A percentile compares a stretch with the other conserved stretches of the same genome.
These are phyloP conservation scores for Phytopythium oedochilum DNA, from an alignment of 352 stramenopile genomes.

Conservation along the genomic window DNA sequence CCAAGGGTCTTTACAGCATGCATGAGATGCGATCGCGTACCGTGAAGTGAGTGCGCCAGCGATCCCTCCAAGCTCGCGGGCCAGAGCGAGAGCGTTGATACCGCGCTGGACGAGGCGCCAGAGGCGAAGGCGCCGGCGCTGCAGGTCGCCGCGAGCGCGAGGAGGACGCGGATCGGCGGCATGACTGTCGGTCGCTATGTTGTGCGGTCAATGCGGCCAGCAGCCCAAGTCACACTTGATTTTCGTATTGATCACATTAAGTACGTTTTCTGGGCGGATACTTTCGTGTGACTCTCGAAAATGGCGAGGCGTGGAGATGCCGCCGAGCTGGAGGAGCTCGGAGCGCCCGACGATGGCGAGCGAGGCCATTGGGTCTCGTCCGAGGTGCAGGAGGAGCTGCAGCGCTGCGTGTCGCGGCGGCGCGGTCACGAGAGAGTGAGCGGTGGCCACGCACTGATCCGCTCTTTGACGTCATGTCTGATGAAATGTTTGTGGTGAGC, in stretches of 20 bases:
- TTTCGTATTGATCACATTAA: background rate
- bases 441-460: too few relatives aligned
- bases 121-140: background rate
- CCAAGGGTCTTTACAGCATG: too few relatives aligned
- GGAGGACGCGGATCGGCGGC: background rate
- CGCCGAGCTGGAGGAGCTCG: too few relatives aligned
- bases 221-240: background rate
- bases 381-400: constrained; percentile 1
- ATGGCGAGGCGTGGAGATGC: background rate
- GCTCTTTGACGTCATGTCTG: too few relatives aligned
- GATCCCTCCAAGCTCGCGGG: background rate
- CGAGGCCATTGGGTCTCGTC: constrained; percentile 1
- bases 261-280: background rate
- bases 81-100: background rate
- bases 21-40: background rate
- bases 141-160: background rate
- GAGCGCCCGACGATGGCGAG: background rate
- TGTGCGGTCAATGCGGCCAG: too few relatives aligned
- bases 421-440: background rate
- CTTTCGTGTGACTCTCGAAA: too few relatives aligned
- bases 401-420: background rate
- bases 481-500: background rate
- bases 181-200: background rate
- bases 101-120: background rate
- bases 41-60: background rate